A percentile compares a stretch with the other conserved stretches of the same genome.
Conservation (phyloP, 176 grass and related monocot species). For the Bonia amplexicaulis region DNA sequence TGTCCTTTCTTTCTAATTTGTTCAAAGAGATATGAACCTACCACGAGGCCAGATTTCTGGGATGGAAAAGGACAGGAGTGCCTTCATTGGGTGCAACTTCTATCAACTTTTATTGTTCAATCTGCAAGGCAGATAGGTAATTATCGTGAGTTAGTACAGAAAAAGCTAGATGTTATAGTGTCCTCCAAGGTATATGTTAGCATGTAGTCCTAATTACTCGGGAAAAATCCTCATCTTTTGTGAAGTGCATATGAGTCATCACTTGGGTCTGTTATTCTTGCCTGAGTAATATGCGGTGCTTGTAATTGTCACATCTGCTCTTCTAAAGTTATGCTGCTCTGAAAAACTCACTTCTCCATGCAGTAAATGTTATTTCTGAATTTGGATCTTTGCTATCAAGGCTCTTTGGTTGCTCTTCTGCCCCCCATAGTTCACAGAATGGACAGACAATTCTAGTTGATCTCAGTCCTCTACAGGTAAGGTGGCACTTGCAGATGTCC, state of each 20-base stretch:
- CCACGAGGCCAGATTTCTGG: conserved; percentile 13
- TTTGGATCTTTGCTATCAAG: conserved; percentile 47
- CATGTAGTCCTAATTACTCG: neutral
- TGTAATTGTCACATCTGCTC: neutral
- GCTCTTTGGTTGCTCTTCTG: conserved; percentile 34
- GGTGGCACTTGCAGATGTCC: neutral
- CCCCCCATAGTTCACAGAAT: conserved; percentile 28
- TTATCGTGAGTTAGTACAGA: neutral
- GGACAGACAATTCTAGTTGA: conserved; percentile 26
- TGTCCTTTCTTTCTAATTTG: neutral
- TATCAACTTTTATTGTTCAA: conserved; percentile 35
- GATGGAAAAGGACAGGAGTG: conserved; percentile 27
- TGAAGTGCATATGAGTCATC: neutral
- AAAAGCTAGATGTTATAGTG: neutral
- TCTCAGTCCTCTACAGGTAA: conserved; percentile 62
- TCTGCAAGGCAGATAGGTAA: conserved; percentile 37
- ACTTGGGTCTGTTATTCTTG: neutral
- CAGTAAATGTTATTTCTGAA: conserved; percentile 50
- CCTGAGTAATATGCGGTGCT: neutral
- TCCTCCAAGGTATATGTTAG: neutral
- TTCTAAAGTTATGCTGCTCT: neutral
- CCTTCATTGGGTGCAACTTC: conserved; percentile 33
- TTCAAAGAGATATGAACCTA: conserved; percentile 26
- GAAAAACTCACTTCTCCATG: conserved; percentile 7
- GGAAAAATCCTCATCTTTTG: neutral